Evolutionary conservation across 2,329 filamentous ascomycete genomes (phyloP), one percentile per base, ranked within the genome.

Genomic region (Arthrinium phaeospermum): DNA sequence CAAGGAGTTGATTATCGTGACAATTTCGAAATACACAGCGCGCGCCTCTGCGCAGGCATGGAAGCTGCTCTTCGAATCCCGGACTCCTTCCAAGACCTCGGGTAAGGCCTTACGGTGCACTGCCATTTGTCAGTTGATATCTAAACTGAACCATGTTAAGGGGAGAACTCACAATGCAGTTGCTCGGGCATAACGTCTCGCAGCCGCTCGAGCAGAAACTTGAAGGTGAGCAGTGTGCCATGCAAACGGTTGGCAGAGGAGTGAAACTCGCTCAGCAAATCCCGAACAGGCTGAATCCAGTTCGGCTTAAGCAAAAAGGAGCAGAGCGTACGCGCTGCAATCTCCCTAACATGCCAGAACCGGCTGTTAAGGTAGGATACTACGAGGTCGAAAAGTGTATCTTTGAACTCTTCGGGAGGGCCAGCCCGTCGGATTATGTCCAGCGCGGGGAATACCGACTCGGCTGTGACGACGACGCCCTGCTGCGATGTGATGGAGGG

Each of bases 281-380:
- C 72, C 37, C 78, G 79, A 5, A 90, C 78, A 0, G 79, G 79
- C 13, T 76, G 76, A 0, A 87, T 78, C 88, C 89, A 91, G 34
- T 84, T 81, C 4, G 85, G 81, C 24, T 86, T 84, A 1, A 91
- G 80, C 30, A 91, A 81, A 73, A 92, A 90, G 0, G 90, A 91
- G 77, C 90, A 91, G 16, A 94, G 84, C 0, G 93, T 94, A 22
- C 92, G 87, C 0, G 94, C 93, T 0, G 94, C 93, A 80, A 95
- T 94, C 77, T 96, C 93, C 69, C 94, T 87, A 8, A 96, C 90
- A 78, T 95, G 93, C 94, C 94, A 96, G 24, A 94, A 89, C 0
- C 88, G 88, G 74, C 91, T 94, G 14, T 85, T 88, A 4, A 94
- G 85, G 71, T 95, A 91, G 57, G 85, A 85, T 8, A 87, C 81